Conservation (phyloP, 441 rosid genomes). For the Capsella rubella region DNA sequence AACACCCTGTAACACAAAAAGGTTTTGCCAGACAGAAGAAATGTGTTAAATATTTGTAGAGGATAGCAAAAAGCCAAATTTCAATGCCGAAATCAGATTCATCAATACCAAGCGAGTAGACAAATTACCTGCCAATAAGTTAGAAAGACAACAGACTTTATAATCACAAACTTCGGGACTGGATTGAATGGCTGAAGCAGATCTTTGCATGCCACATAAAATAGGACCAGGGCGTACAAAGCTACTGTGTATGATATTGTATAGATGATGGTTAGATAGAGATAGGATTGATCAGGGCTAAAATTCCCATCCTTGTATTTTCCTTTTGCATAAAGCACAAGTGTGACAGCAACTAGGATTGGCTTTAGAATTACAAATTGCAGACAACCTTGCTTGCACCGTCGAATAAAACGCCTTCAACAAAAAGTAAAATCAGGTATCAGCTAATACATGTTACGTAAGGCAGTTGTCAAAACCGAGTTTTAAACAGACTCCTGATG, state of each 20-base stretch:
- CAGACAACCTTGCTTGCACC: conserved; percentile 98
- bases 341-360: conserved; percentile 81
- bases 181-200: conserved; percentile 98
- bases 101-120: conserved; percentile 16
- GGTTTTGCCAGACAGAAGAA: neutral
- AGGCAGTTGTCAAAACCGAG: conserved; percentile 3
- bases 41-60: neutral
- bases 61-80: conserved; percentile 18
- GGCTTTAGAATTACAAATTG: conserved; percentile 99
- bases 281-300: conserved; percentile 87
- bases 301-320: conserved; percentile 96
- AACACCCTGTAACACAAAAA: conserved; percentile 70
- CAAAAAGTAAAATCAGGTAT: conserved; percentile 6
- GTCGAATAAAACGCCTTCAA: conserved; percentile 89
- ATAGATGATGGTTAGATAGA: conserved; percentile 91
- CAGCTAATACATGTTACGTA: conserved; percentile 25
- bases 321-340: conserved; percentile 91
- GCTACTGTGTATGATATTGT: conserved; percentile 92
- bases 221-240: conserved; percentile 83
- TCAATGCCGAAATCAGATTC: neutral
- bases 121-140: conserved; percentile 94
- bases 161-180: conserved; percentile 90
- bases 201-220: conserved; percentile 96
- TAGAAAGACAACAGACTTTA: conserved; percentile 94
- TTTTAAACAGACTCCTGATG: conserved; percentile 10